phyloP scores from a whole-genome alignment of 257 asterid genomes.

The Penstemon eatonii region DNA sequence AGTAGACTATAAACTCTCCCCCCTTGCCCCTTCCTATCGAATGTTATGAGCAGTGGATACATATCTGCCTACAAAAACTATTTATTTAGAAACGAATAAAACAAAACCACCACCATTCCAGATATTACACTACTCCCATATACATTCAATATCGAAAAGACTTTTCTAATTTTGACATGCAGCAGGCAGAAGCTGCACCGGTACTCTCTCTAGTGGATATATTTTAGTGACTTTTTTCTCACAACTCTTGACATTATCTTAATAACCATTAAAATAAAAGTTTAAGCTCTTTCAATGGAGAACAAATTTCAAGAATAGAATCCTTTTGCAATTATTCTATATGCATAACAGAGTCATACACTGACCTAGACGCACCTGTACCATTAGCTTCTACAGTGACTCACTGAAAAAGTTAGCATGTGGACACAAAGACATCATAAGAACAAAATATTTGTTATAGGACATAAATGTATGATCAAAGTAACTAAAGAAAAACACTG shows the following conservation, averaged over 20 bases:
- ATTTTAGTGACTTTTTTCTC: not conserved
- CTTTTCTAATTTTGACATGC: not conserved
- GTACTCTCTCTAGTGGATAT: not conserved
- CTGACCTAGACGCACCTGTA: constrained; percentile 1
- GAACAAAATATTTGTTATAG: constrained; percentile 10
- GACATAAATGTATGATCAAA: constrained; percentile 18
- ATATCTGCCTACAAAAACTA: not conserved
- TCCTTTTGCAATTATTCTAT: constrained; percentile 13
- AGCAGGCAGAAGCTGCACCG: constrained; percentile 9
- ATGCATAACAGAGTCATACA: constrained; percentile 9
- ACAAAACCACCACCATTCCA: no score
- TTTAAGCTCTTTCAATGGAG: not conserved
- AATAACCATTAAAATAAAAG: not conserved
- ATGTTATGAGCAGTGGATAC: not conserved
- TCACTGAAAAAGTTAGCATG: not conserved
- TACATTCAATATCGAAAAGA: no score
- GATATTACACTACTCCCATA: no score
- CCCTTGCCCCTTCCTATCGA: not conserved
- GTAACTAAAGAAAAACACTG: constrained; percentile 17
- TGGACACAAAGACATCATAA: not conserved
- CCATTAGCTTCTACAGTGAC: not conserved
- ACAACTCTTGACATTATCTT: not conserved
- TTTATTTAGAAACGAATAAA: no score
- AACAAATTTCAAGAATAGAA: constrained; percentile 15
- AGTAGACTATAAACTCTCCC: not conserved